Base-by-base conservation (phyloP, 2,329 filamentous ascomycete genomes). In the Xylaria multiplex region DNA sequence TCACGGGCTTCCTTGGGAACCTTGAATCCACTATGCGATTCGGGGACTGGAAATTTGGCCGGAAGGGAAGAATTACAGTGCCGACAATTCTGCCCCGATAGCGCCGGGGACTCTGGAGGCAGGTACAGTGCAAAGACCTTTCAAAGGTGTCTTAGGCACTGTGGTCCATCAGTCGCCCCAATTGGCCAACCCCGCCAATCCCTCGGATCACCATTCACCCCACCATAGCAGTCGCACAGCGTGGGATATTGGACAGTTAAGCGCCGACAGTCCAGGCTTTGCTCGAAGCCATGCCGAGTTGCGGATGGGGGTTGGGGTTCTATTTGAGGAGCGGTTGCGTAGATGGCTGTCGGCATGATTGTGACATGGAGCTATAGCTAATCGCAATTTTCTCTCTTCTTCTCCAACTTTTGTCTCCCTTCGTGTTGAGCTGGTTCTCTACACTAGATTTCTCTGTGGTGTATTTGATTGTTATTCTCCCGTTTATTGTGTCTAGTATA, bases 221-320 rank as follows among this genome's bases (percentile, higher is more conserved):
- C 74, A 71, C 74, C 69, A 73, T 72, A 50, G 64, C 69, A 68
- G 48, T 58, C 53, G 30, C 64, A 46, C 64, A 65, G 60, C 58
- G 70, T 71, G 66, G 65, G 67, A 73, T 67, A 70, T 68, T 75
- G 72, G 70, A 69, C 67, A 30, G 65, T 53, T 76, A 76, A 76
- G 74, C 74, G 74, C 75, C 72, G 59, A 66, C 68, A 66, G 59
- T 19, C 57, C 56, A 59, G 53, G 53, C 40, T 65, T 24, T 24
- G 46, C 40, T 50, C 30, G 30, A 46, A 46, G 65, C 58, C 40
- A 62, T 61, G 30, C 45, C 9, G 30, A n/a, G 43, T 30, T 30
- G 32, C 37, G 8, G 16, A 53, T 46, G 62, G 50, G n/a, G 27
- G 2, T 27, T 19, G 19, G 27, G 27, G 42, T 65, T 59, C 50